Percentiles rank a stretch among this genome's conserved stretches.
Evolutionary conservation across 2,329 filamentous ascomycete genomes (phyloP).

Genomic region (Apiospora phragmitis): DNA sequence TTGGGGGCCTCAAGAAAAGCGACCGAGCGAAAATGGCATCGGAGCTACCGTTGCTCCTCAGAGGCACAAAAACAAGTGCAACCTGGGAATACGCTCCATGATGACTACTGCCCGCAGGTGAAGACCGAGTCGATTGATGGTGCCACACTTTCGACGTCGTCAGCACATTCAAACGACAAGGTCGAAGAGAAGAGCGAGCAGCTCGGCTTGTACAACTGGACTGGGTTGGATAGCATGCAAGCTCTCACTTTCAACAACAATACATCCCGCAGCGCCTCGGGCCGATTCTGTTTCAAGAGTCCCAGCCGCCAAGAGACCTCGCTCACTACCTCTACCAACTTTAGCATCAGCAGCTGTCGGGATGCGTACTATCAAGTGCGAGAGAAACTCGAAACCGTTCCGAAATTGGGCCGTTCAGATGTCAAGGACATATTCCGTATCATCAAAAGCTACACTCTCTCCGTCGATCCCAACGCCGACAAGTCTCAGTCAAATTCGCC

Average conservation of each 20-base stretch:
- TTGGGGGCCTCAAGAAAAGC: constrained; percentile 38
- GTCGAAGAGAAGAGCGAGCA: constrained; percentile 9
- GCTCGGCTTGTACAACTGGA: constrained; percentile 20
- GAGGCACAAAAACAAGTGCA: not conserved
- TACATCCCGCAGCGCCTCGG: not conserved
- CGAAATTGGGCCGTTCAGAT: constrained; percentile 23
- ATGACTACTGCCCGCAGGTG: constrained; percentile 22
- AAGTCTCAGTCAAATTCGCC: constrained; percentile 16
- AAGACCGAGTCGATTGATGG: constrained; percentile 23
- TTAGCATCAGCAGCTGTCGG: constrained; percentile 37
- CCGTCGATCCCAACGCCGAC: constrained; percentile 22
- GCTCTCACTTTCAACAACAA: not conserved
- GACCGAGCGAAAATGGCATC: constrained; percentile 30
- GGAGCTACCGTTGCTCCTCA: constrained; percentile 24
- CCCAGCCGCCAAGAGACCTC: constrained; percentile 32
- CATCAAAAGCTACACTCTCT: constrained; percentile 31
- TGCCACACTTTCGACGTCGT: constrained; percentile 24
- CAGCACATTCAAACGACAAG: constrained; percentile 24
- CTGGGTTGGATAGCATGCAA: constrained; percentile 6
- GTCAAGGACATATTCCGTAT: constrained; percentile 30
- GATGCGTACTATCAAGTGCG: constrained; percentile 20
- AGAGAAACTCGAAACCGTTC: constrained; percentile 9
- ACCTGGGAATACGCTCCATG: constrained; percentile 13
- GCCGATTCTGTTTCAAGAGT: constrained; percentile 24
- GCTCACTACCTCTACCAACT: constrained; percentile 40